Percentiles rank a stretch among this genome's conserved stretches.
phyloP scores from a whole-genome alignment of 1,284 basidiomycete species.

The Cryptococcus sp. region DNA sequence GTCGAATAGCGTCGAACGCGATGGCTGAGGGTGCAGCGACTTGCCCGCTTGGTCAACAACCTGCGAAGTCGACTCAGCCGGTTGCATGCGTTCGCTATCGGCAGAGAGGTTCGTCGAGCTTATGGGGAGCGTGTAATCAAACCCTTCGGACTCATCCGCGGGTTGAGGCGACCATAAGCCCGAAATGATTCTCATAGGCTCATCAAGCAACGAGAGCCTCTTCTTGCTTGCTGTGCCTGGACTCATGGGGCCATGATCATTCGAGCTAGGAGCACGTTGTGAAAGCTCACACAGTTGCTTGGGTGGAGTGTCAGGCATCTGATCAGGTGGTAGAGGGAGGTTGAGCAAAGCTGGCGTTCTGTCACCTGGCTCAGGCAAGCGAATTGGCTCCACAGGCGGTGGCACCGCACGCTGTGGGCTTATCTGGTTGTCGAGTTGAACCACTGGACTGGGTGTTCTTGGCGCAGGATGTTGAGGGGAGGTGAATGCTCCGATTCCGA shows the following conservation, averaged over 20 bases:
- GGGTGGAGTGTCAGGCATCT: constrained; percentile 37
- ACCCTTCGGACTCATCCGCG: constrained; percentile 28
- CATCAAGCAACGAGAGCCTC: constrained; percentile 27
- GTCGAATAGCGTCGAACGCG: too few relatives aligned
- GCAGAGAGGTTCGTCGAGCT: constrained; percentile 22
- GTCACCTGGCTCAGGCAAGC: constrained; percentile 19
- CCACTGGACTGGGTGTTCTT: constrained; percentile 1
- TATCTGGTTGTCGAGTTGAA: background rate
- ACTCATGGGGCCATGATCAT: background rate
- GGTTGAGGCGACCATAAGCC: constrained; percentile 23
- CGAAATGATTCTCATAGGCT: constrained; percentile 38
- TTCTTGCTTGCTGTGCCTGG: constrained; percentile 9
- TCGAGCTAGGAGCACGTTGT: background rate
- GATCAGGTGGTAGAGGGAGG: constrained; percentile 42
- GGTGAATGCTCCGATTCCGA: constrained; percentile 2
- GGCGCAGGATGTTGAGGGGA: constrained; percentile 7
- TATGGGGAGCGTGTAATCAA: constrained; percentile 33
- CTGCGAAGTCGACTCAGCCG: background rate
- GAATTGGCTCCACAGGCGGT: constrained; percentile 23
- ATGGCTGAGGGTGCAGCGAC: too few relatives aligned
- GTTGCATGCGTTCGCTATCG: constrained; percentile 6
- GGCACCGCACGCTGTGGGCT: constrained; percentile 5
- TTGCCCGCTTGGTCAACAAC: background rate
- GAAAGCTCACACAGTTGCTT: constrained; percentile 4
- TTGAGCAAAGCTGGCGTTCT: constrained; percentile 16